These are phyloP conservation scores for Leucocoprinus sp. DNA, from an alignment of 768 basidiomycete species.

Conservation along the genomic window DNA sequence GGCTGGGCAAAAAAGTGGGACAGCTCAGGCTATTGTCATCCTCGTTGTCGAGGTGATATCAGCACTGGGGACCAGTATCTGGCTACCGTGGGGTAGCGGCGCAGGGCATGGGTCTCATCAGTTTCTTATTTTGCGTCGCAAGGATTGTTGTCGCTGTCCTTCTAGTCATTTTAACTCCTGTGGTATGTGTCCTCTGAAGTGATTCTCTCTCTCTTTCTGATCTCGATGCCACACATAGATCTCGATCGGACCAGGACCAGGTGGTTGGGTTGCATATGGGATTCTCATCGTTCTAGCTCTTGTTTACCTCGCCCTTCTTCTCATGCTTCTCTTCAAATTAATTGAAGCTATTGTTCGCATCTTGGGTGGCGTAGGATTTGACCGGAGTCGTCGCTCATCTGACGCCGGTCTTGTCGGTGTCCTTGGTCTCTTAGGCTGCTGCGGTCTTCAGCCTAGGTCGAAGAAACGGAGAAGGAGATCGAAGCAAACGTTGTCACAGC, in stretches of 20 bases:
- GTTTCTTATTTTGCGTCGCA: slow-evolving; percentile 87
- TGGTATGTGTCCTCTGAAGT: slow-evolving; percentile 64
- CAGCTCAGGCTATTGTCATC: slow-evolving; percentile 85
- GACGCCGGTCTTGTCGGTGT: slow-evolving; percentile 88
- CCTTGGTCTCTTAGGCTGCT: slow-evolving; percentile 63
- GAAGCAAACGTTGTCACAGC: slow-evolving; percentile 2
- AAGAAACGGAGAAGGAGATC: slow-evolving; percentile 15
- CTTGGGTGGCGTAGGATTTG: slow-evolving; percentile 71
- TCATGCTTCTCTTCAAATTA: slow-evolving; percentile 81
- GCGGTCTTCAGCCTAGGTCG: slow-evolving; percentile 29
- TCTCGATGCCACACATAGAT: slow-evolving; percentile 43
- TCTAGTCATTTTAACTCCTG: slow-evolving; percentile 82
- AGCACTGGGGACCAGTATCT: slow-evolving; percentile 83
- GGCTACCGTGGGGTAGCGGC: slow-evolving; percentile 95
- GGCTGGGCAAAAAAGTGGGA: slow-evolving; percentile 83
- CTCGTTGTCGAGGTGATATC: slow-evolving; percentile 82
- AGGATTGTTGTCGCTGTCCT: slow-evolving; percentile 87
- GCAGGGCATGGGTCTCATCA: slow-evolving; percentile 95
- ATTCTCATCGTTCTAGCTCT: slow-evolving; percentile 78
- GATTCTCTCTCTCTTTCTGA: slow-evolving; percentile 4
- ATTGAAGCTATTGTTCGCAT: slow-evolving; percentile 78
- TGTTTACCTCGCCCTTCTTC: slow-evolving; percentile 72
- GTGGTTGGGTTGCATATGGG: slow-evolving; percentile 92
- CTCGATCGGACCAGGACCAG: slow-evolving; percentile 69
- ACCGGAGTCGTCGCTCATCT: slow-evolving; percentile 68